Base-by-base conservation (phyloP, 352 stramenopile genomes). In the Thraustotheca clavata region DNA sequence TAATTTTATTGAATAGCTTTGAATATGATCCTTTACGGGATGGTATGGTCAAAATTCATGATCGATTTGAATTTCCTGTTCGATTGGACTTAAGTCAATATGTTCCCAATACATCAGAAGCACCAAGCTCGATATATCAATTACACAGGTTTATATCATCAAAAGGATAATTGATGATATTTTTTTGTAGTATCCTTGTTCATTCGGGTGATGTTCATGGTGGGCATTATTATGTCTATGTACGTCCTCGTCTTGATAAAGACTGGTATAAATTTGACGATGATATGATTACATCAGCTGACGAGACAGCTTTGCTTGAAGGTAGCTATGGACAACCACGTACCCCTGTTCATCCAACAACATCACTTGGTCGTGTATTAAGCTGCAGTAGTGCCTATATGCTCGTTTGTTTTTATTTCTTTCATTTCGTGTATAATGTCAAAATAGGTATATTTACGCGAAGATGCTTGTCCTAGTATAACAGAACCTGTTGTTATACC, bases 171-270 rank as follows among this genome's bases (percentile, higher is more conserved):
- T 52, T n/a, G 11, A 7, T 48, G 2, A 67, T 70, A 26, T 73
- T 82, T 68, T 72, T 86, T 49, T 91, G 89, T 73, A 93, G 83
- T 67, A 86, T 93, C 27, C 67, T 94, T 18, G 86, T 93, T 35
- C 86, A 93, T 49, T 93, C 83, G 57, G 86, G 86, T 0, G 86
- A 92, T 70, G 83, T 95, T 1, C 86, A 95, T 33, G 83, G 84
- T 2, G 86, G 86, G 20, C 86, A 95, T 68, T 95, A 95, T 60
- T 95, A 92, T 65, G 86, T 93, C 60, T 95, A 91, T 75, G 92
- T 93, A 75, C 83, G 86, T 22, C 82, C 86, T 2, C 52, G 40
- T 12, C 73, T 89, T 33, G 73, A 75, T 16, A 72, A 73, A 40
- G 75, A 82, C 27, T 95, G 86, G 86, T 95, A 86, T 46, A 79